Evolutionary conservation across 306 rosid genomes (phyloP).

Genomic region (Prunus dulcis): DNA sequence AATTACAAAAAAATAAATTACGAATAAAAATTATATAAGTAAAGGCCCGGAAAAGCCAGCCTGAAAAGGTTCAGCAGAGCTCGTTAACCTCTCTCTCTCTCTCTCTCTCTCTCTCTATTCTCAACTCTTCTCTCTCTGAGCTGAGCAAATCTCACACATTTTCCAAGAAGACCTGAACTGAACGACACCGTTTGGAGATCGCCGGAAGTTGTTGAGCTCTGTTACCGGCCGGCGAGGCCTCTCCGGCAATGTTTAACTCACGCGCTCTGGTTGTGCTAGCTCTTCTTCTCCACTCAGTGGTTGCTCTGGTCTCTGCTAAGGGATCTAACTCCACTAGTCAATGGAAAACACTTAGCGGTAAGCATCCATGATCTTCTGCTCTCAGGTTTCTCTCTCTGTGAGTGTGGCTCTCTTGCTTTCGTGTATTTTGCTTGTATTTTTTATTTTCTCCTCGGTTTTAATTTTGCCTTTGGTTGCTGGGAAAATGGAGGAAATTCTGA

Average conservation of each 20-base stretch:
- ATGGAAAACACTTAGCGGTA: conserved; percentile 76
- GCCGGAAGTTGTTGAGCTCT: conserved; percentile 8
- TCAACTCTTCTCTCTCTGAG: conserved; percentile 14
- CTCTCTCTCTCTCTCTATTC: conserved; percentile 3
- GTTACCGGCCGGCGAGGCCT: conserved; percentile 23
- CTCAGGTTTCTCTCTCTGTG: background rate
- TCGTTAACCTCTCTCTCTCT: background rate
- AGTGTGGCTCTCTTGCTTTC: background rate
- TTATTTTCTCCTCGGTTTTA: background rate
- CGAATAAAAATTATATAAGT: conserved; percentile 6
- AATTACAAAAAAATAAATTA: background rate
- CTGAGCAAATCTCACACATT: conserved; percentile 24
- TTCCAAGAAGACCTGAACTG: conserved; percentile 12
- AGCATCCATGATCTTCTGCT: background rate
- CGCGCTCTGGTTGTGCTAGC: conserved; percentile 41
- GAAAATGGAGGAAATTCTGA: conserved; percentile 1
- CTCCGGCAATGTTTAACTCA: conserved; percentile 56
- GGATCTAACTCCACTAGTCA: conserved; percentile 38
- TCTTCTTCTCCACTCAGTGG: conserved; percentile 41
- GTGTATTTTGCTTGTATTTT: background rate
- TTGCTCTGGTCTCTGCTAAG: conserved; percentile 66
- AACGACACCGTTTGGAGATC: conserved; percentile 13
- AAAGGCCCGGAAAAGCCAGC: conserved; percentile 24
- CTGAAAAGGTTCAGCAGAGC: conserved; percentile 28
- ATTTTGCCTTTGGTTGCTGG: background rate